Evolutionary conservation across 1,139 yeast species (phyloP), one percentile per base, ranked within the genome.

Genomic region (Spencermartinsiella ligniputridi): DNA sequence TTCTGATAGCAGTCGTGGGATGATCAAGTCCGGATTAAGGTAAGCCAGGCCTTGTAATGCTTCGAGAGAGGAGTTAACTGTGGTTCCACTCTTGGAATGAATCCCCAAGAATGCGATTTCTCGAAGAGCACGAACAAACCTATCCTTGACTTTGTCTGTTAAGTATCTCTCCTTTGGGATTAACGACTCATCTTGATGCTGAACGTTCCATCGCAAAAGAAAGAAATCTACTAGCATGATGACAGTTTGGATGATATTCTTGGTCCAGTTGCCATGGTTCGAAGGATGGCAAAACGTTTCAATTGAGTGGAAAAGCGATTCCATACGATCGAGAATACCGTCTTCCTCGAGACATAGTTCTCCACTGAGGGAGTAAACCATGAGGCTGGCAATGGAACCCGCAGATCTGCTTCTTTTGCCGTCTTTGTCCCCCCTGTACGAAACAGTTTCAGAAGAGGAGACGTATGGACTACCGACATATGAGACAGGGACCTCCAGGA

Each of bases 271-370:
- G 0, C 97, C 97, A 16, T 74, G 66, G 61, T 90, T 90, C 0
- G 97, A 89, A 3, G 98, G 98, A 64, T 92, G 97, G 11, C 82
- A 82, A 64, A 83, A 87, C 30, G 96, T 86, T 52, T 79, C 83
- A n/a, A 89, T 71, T 0, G 95, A 81, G 50, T 81, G 81, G 21
- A 83, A 58, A 35, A 86, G 66, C 0, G 79, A 72, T 34, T 71
- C 70, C 13, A 92, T 57, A 35, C 74, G 69, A 11, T 72, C 76
- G 53, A 85, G 61, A 12, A 83, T 72, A 2, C 77, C 77, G n/a
- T 67, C 74, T 3, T 71, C 66, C 32, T 65, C 56, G 25, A 56
- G 37, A 34, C 55, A 50, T 30, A 40, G 57, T 11, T 71, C 67
- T 0, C 88, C 84, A 32, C 56, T 47, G 6, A 89, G 66, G 0